phyloP scores from a whole-genome alignment of 495 filamentous ascomycete species.

The Aspergillus saccharolyticus region DNA sequence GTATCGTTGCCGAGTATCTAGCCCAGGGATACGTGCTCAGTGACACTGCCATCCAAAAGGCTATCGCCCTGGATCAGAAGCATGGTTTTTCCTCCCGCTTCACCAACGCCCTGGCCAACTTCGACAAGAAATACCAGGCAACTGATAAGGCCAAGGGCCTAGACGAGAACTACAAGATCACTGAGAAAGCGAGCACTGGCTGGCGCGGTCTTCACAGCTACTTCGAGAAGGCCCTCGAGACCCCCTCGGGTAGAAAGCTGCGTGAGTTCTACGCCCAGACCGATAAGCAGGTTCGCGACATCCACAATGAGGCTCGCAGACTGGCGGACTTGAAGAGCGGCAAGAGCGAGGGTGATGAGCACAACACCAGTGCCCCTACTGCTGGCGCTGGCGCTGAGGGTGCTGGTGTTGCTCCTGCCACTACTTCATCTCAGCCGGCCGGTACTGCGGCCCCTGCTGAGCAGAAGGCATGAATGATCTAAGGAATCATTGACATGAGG shows the following conservation, averaged over 20 bases:
- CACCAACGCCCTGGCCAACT: slow-evolving; percentile 61
- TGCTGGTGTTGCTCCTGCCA: slow-evolving; percentile 10
- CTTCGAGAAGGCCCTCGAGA: slow-evolving; percentile 86
- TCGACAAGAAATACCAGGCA: slow-evolving; percentile 79
- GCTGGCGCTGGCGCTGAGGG: slow-evolving; percentile 13
- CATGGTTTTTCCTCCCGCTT: slow-evolving; percentile 80
- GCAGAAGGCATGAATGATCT: slow-evolving; percentile 24
- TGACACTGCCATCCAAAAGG: slow-evolving; percentile 76
- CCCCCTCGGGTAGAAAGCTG: slow-evolving; percentile 79
- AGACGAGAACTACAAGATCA: slow-evolving; percentile 71
- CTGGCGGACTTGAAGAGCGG: slow-evolving; percentile 80
- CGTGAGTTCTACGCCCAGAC: slow-evolving; percentile 78
- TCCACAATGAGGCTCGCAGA: slow-evolving; percentile 82
- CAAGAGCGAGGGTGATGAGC: slow-evolving; percentile 63
- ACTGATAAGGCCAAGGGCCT: slow-evolving; percentile 70
- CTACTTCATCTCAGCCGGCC: slow-evolving; percentile 16
- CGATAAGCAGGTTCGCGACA: slow-evolving; percentile 83
- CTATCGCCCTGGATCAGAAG: slow-evolving; percentile 84
- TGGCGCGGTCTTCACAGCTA: slow-evolving; percentile 69
- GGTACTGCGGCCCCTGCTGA: slow-evolving; percentile 26
- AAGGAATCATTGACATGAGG: too few species aligned
- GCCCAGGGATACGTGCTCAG: slow-evolving; percentile 87
- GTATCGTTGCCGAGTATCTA: slow-evolving; percentile 92
- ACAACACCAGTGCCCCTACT: slow-evolving; percentile 21
- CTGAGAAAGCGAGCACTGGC: slow-evolving; percentile 55